Percentiles rank a stretch among this genome's conserved stretches.
Evolutionary conservation across 75 land plant genomes (phyloP).

Genomic region (Isoetes taiwanensis): DNA sequence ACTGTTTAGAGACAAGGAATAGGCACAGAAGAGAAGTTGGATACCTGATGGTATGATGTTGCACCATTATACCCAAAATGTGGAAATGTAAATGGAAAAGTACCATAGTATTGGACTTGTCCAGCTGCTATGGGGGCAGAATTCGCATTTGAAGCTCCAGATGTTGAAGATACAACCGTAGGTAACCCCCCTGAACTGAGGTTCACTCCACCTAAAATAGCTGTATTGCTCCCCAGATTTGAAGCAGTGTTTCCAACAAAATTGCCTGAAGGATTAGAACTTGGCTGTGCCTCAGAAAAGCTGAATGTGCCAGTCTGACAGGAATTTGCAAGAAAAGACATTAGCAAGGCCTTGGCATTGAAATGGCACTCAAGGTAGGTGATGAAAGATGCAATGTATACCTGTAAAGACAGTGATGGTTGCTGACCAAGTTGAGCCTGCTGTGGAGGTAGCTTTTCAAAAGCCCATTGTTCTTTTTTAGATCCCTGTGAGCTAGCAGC

Average conservation of each 20-base stretch:
- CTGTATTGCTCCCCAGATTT: neutral
- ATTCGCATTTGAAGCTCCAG: conserved; percentile 27
- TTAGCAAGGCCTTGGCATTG: neutral
- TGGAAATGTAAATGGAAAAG: conserved; percentile 49
- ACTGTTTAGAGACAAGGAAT: no score
- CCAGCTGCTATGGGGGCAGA: conserved; percentile 24
- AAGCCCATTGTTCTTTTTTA: conserved; percentile 30
- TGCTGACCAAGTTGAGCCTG: no score
- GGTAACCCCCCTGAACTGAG: conserved; percentile 12
- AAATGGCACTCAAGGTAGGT: neutral
- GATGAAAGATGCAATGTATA: neutral
- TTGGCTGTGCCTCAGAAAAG: conserved; percentile 1
- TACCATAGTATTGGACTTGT: conserved; percentile 51
- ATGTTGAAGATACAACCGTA: conserved; percentile 6
- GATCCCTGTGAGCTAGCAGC: conserved; percentile 9
- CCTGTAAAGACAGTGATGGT: conserved; percentile 15
- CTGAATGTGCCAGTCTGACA: neutral
- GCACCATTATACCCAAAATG: no score
- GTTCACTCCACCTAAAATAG: conserved; percentile 9
- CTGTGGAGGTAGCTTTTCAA: neutral
- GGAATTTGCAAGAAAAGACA: neutral
- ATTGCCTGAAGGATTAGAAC: conserved; percentile 19
- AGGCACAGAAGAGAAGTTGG: no score
- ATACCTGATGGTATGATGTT: no score
- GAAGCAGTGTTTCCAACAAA: conserved; percentile 6